phyloP scores from a whole-genome alignment of 495 filamentous ascomycete species.

The Stereocaulon alpinum region DNA sequence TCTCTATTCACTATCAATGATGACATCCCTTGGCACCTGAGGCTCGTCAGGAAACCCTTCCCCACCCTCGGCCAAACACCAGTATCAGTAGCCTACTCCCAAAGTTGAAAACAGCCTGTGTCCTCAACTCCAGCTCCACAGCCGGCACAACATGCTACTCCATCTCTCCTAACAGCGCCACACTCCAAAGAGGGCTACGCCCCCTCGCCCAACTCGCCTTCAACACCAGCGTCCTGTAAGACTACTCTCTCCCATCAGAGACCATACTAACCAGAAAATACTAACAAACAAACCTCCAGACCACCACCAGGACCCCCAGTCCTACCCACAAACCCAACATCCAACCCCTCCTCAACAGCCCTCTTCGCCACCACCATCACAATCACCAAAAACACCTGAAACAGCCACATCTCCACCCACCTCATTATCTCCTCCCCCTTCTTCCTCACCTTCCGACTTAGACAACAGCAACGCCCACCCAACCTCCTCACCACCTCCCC shows the following conservation, averaged over 20 bases:
- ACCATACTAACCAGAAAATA: not conserved
- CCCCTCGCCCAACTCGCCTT: constrained; percentile 22
- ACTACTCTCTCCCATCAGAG: too few species aligned
- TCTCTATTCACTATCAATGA: constrained; percentile 24
- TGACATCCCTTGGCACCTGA: constrained; percentile 22
- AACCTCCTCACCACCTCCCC: constrained; percentile 18
- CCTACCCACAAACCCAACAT: constrained; percentile 24
- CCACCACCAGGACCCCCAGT: constrained; percentile 20
- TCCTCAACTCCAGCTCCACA: constrained; percentile 22
- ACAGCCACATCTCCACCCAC: constrained; percentile 20
- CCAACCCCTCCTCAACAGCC: constrained; percentile 25
- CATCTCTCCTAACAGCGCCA: constrained; percentile 18
- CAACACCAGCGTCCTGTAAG: constrained; percentile 9
- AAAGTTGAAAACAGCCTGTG: constrained; percentile 22
- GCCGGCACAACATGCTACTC: constrained; percentile 26
- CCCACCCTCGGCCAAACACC: constrained; percentile 26
- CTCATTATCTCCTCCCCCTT: constrained; percentile 25
- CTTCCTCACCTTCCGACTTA: constrained; percentile 25
- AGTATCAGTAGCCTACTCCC: constrained; percentile 26
- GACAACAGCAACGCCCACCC: constrained; percentile 14
- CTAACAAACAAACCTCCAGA: not conserved
- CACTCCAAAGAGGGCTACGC: constrained; percentile 16
- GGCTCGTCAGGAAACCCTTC: constrained; percentile 19
- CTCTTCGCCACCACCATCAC: constrained; percentile 25
- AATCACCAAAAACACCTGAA: constrained; percentile 16